Percentiles rank a stretch among this genome's conserved stretches.
Conservation (phyloP, 164 flowering plant species). For the Vitis rupestris region DNA sequence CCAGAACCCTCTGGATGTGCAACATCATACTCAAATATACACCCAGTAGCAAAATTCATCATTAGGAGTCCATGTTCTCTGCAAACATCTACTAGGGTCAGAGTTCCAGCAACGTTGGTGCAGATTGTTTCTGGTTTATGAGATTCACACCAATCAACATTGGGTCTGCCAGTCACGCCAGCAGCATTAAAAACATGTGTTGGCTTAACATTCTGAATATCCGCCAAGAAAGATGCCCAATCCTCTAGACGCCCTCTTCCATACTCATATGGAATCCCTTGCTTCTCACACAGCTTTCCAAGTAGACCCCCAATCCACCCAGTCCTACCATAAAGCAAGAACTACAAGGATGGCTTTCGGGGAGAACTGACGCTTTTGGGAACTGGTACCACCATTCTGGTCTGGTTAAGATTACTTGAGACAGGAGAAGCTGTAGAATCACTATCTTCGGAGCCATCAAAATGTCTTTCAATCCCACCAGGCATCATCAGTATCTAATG, state of each 20-base stretch:
- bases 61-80: conserved; percentile 55
- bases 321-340: conserved; percentile 66
- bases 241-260: conserved; percentile 67
- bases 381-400: conserved; percentile 37
- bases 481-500: conserved; percentile 85
- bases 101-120: conserved; percentile 64
- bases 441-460: conserved; percentile 45
- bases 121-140: conserved; percentile 73
- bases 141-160: conserved; percentile 76
- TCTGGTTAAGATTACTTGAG: conserved; percentile 27
- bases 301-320: conserved; percentile 78
- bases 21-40: conserved; percentile 69
- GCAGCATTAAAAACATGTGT: conserved; percentile 75
- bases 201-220: conserved; percentile 52
- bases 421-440: conserved; percentile 19
- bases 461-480: conserved; percentile 49
- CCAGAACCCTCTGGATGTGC: conserved; percentile 69
- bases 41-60: conserved; percentile 71
- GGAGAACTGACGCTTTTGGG: conserved; percentile 29
- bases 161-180: conserved; percentile 74
- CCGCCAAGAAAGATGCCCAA: conserved; percentile 43
- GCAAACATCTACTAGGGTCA: conserved; percentile 65
- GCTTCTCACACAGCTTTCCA: conserved; percentile 59
- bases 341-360: conserved; percentile 42
- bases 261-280: conserved; percentile 56